These are phyloP conservation scores for Pseudogymnoascus sp. DNA, from an alignment of 2,329 filamentous ascomycete genomes.

Conservation along the genomic window DNA sequence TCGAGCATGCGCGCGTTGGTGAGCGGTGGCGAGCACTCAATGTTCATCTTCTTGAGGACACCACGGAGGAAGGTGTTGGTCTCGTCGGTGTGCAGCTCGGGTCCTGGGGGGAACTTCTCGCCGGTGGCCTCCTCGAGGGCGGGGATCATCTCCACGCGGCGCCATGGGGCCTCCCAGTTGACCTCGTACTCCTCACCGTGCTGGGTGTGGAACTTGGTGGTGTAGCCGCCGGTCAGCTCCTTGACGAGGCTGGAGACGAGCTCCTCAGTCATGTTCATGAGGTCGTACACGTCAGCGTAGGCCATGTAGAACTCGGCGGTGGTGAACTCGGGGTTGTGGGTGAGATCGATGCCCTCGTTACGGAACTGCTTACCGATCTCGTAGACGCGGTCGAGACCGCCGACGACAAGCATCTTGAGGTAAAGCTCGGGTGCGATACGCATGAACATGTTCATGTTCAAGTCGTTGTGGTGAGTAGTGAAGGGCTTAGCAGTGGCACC, in stretches of 20 bases:
- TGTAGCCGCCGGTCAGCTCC: slow-evolving; percentile 74
- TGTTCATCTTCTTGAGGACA: slow-evolving; percentile 78
- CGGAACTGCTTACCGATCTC: slow-evolving; percentile 93
- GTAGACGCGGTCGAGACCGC: slow-evolving; percentile 88
- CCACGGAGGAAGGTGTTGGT: slow-evolving; percentile 80
- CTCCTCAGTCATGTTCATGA: slow-evolving; percentile 87
- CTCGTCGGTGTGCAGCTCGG: slow-evolving; percentile 80
- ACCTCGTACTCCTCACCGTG: slow-evolving; percentile 79
- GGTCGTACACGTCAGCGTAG: slow-evolving; percentile 82
- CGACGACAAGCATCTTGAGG: slow-evolving; percentile 92
- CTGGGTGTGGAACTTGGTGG: slow-evolving; percentile 80
- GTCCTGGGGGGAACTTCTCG: slow-evolving; percentile 86
- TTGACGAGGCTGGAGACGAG: slow-evolving; percentile 85
- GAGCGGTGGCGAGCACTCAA: slow-evolving; percentile 81
- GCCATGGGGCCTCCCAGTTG: slow-evolving; percentile 96
- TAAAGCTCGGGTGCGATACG: slow-evolving; percentile 92
- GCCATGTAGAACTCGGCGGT: slow-evolving; percentile 97
- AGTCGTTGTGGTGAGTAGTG: slow-evolving; percentile 90
- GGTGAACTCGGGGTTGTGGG: slow-evolving; percentile 98
- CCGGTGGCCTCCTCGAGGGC: slow-evolving; percentile 81
- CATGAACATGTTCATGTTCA: slow-evolving; percentile 91
- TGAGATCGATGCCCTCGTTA: slow-evolving; percentile 85
- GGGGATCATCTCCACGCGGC: slow-evolving; percentile 89
- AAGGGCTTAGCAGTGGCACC: slow-evolving; percentile 95
- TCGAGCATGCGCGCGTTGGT: slow-evolving; percentile 97